A percentile compares a stretch with the other conserved stretches of the same genome.
phyloP scores from a whole-genome alignment of 2,329 filamentous ascomycete genomes.

The Onygenales sp. region DNA sequence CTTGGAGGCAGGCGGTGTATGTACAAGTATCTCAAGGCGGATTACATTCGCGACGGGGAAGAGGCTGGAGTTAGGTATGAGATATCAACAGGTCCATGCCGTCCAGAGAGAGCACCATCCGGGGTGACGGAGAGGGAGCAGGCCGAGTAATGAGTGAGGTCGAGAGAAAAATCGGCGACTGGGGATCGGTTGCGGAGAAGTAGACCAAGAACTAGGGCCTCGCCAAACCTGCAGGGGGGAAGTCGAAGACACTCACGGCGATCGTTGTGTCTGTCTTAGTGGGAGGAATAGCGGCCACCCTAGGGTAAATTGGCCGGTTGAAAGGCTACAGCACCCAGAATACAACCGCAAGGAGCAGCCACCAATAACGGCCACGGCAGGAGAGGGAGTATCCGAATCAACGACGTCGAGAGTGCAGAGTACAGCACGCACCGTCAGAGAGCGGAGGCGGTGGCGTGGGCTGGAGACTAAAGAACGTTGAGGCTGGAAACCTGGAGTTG shows the following conservation, averaged over 20 bases:
- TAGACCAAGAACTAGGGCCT: constrained; percentile 1
- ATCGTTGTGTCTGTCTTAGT: neutral
- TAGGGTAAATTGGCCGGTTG: neutral
- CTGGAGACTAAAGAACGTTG: neutral
- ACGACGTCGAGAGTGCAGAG: neutral
- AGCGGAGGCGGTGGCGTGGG: neutral
- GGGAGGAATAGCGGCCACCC: neutral
- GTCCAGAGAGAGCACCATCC: neutral
- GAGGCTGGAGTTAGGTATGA: neutral
- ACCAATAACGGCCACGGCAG: neutral
- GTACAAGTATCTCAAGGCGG: neutral
- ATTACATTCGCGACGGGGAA: neutral
- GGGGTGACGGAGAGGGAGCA: neutral
- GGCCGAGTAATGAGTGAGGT: neutral
- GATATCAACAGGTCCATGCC: neutral
- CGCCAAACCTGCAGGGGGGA: constrained; percentile 1
- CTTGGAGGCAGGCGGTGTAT: neutral
- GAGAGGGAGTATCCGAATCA: too few species aligned
- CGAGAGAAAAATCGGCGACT: neutral
- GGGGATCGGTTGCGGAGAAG: constrained; percentile 4
- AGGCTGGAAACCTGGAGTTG: constrained; percentile 39
- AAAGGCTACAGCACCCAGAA: neutral
- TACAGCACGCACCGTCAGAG: neutral
- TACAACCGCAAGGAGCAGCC: neutral
- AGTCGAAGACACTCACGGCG: neutral